Evolutionary conservation across 2,329 filamentous ascomycete genomes (phyloP).

Genomic region (Pleomassaria siparia): DNA sequence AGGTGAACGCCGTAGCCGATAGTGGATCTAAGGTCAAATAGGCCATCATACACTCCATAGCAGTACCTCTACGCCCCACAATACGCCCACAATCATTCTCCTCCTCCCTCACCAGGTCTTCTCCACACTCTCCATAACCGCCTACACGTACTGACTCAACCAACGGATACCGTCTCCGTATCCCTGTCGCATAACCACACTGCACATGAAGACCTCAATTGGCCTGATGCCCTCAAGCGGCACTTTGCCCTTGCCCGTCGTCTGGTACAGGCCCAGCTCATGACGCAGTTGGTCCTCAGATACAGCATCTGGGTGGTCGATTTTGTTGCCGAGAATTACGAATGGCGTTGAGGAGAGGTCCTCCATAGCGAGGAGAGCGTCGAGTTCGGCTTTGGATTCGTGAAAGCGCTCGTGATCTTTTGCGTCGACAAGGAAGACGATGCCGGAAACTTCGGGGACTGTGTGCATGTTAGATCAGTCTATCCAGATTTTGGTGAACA

Average conservation of each 20-base stretch:
- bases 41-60: constrained; percentile 6
- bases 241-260: constrained; percentile 42
- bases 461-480: constrained; percentile 8
- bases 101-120: neutral
- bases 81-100: neutral
- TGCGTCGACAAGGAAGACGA: constrained; percentile 96
- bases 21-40: constrained; percentile 8
- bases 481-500: neutral
- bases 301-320: constrained; percentile 94
- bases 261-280: constrained; percentile 87
- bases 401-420: constrained; percentile 94
- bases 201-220: constrained; percentile 98
- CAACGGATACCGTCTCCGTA: constrained; percentile 47
- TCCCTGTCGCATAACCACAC: constrained; percentile 93
- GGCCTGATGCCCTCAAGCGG: constrained; percentile 41
- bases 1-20: constrained; percentile 14
- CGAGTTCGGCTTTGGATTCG: constrained; percentile 96
- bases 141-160: constrained; percentile 46
- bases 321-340: constrained; percentile 97
- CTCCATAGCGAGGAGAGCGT: constrained; percentile 92
- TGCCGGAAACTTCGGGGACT: constrained; percentile 59
- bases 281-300: constrained; percentile 94
- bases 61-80: constrained; percentile 2
- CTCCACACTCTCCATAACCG: neutral
- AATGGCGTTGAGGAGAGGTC: constrained; percentile 95